Conservation (phyloP, 129 eudicot species). For the Artemisia argyi region DNA sequence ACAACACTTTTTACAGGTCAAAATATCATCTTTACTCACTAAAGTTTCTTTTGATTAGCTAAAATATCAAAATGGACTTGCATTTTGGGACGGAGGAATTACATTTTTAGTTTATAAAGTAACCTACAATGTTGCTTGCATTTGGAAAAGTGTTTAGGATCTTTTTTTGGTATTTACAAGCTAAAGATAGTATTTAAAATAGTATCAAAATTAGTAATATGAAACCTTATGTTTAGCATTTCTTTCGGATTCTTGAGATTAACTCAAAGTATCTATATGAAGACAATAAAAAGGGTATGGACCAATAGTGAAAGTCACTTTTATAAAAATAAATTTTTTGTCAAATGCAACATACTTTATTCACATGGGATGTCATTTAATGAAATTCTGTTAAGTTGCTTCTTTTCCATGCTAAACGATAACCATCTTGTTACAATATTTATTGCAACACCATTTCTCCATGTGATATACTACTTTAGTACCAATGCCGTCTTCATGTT, state of each 20-base stretch:
- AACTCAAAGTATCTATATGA: not conserved
- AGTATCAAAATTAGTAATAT: not conserved
- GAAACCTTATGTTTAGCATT: not conserved
- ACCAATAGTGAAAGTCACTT: conserved; percentile 18
- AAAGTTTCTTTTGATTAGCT: no score
- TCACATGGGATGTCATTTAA: conserved; percentile 27
- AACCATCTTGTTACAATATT: not conserved
- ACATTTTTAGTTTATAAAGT: no score
- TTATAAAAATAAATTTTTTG: not conserved
- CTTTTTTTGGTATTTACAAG: conserved; percentile 3
- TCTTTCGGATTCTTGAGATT: not conserved
- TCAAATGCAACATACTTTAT: conserved; percentile 21
- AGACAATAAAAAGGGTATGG: conserved; percentile 15
- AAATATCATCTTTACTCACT: no score
- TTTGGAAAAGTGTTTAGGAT: not conserved
- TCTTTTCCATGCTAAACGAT: conserved; percentile 9
- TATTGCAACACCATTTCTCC: not conserved
- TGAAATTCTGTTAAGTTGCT: conserved; percentile 16
- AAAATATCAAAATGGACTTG: not conserved
- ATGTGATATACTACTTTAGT: conserved; percentile 9
- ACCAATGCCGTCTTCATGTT: not conserved
- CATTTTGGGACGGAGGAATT: no score
- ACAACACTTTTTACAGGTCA: no score
- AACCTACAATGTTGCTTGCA: not conserved
- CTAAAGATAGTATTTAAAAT: not conserved